phyloP scores from a whole-genome alignment of 768 basidiomycete genomes.

The Termitomyces eurrhizus region DNA sequence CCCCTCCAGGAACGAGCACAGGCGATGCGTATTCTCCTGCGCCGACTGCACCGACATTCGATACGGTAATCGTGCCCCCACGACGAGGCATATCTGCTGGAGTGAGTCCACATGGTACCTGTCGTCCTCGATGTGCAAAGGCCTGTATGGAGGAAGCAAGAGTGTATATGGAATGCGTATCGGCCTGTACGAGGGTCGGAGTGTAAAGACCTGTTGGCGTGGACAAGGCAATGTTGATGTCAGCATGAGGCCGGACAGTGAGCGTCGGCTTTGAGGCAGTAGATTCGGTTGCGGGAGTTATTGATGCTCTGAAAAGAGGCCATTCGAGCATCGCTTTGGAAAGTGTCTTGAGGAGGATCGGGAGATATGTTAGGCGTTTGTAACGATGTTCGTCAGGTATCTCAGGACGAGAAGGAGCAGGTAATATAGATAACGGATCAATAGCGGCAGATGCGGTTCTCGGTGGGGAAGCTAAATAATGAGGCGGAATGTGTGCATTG shows the following conservation, averaged over 20 bases:
- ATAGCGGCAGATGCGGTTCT: constrained; percentile 22
- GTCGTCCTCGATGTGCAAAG: constrained; percentile 61
- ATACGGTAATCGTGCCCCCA: constrained; percentile 78
- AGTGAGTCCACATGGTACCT: constrained; percentile 61
- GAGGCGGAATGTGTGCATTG: constrained; percentile 65
- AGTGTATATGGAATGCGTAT: constrained; percentile 53
- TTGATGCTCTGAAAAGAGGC: constrained; percentile 78
- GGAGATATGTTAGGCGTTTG: constrained; percentile 73
- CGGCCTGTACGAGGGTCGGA: constrained; percentile 58
- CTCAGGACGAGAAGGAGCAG: constrained; percentile 34
- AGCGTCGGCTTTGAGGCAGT: constrained; percentile 54
- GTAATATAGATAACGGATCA: constrained; percentile 35
- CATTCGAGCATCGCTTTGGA: constrained; percentile 77
- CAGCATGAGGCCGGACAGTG: constrained; percentile 68
- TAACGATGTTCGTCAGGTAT: constrained; percentile 55
- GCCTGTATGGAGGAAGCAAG: constrained; percentile 60
- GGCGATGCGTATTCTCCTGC: constrained; percentile 67
- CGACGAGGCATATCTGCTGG: constrained; percentile 66
- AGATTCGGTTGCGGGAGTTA: constrained; percentile 38
- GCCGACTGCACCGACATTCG: constrained; percentile 81
- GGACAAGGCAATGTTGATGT: constrained; percentile 74
- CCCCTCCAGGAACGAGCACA: constrained; percentile 77
- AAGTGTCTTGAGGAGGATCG: constrained; percentile 80
- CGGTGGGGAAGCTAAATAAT: constrained; percentile 33
- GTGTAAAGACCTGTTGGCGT: constrained; percentile 84